Conservation (phyloP, 1,284 basidiomycete genomes). For the Phylloboletellus chloephorus region DNA sequence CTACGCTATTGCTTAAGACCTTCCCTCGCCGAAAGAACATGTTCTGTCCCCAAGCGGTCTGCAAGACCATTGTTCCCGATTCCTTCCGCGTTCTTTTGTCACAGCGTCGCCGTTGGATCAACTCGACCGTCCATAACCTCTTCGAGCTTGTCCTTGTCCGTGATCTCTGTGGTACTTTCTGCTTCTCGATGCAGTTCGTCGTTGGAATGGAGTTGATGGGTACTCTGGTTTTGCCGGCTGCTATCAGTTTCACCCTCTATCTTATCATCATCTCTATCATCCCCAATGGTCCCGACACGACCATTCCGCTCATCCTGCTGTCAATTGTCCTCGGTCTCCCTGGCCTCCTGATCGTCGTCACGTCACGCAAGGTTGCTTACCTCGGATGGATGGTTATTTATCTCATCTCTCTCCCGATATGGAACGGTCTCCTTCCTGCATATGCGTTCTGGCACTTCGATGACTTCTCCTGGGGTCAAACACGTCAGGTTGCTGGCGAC, state of each 20-base stretch:
- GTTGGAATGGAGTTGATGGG: conserved; percentile 97
- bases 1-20: conserved; percentile 93
- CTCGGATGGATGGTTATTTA: conserved; percentile 98
- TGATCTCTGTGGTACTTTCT: conserved; percentile 93
- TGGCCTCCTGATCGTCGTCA: conserved; percentile 90
- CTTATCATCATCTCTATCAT: conserved; percentile 85
- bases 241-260: conserved; percentile 94
- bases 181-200: conserved; percentile 97
- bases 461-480: conserved; percentile 99
- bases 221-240: conserved; percentile 94
- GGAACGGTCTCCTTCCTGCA: conserved; percentile 92
- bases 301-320: conserved; percentile 92
- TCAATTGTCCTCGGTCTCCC: conserved; percentile 94
- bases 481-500: conserved; percentile 80
- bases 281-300: conserved; percentile 73
- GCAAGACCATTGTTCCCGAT: conserved; percentile 97
- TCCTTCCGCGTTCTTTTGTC: conserved; percentile 92
- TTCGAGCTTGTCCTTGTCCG: conserved; percentile 91
- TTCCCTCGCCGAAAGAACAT: conserved; percentile 99
- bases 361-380: conserved; percentile 90
- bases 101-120: conserved; percentile 98
- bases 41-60: conserved; percentile 97
- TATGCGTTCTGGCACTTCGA: conserved; percentile 99
- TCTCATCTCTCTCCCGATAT: conserved; percentile 86
- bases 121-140: conserved; percentile 97